Conservation (phyloP, 1,284 basidiomycete species). For the Xerocomus minutiporus region DNA sequence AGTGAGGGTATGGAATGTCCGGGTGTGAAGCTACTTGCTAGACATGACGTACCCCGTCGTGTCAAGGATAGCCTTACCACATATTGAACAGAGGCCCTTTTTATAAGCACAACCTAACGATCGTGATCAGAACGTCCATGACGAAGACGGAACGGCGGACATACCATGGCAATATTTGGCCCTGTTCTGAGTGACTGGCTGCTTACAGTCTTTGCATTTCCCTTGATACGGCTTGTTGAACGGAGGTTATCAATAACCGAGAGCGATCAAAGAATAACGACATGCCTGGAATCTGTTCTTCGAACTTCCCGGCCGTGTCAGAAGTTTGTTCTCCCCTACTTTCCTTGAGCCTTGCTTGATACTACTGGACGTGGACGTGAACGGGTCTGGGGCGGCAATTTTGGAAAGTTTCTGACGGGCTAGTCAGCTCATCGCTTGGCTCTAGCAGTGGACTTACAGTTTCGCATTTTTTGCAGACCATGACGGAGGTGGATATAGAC, state of each 20-base stretch:
- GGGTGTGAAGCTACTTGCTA: slow-evolving; percentile 48
- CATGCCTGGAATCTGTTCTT: slow-evolving; percentile 70
- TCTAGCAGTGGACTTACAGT: slow-evolving; percentile 39
- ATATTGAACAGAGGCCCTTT: slow-evolving; percentile 78
- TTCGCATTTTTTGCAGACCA: slow-evolving; percentile 79
- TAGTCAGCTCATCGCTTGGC: slow-evolving; percentile 7
- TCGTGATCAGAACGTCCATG: slow-evolving; percentile 2
- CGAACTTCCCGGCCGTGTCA: slow-evolving; percentile 58
- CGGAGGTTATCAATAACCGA: slow-evolving; percentile 7
- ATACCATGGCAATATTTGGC: slow-evolving; percentile 83
- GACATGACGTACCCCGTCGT: slow-evolving; percentile 80
- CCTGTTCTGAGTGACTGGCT: slow-evolving; percentile 72
- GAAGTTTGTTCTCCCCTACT: slow-evolving; percentile 79
- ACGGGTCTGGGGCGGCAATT: slow-evolving; percentile 77
- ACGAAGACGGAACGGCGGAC: slow-evolving; percentile 14
- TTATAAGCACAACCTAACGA: slow-evolving; percentile 75
- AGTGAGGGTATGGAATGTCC: slow-evolving; percentile 22
- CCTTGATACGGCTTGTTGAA: slow-evolving; percentile 65
- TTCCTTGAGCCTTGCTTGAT: slow-evolving; percentile 77
- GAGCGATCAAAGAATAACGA: slow-evolving; percentile 11
- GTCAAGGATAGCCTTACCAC: slow-evolving; percentile 78
- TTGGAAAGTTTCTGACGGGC: slow-evolving; percentile 69
- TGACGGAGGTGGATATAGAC: slow-evolving; percentile 27
- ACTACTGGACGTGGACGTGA: slow-evolving; percentile 61
- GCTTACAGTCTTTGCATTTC: slow-evolving; percentile 82